These are phyloP conservation scores for Plenodomus biglobosus DNA, from an alignment of 2,329 filamentous ascomycete species.

Conservation along the genomic window DNA sequence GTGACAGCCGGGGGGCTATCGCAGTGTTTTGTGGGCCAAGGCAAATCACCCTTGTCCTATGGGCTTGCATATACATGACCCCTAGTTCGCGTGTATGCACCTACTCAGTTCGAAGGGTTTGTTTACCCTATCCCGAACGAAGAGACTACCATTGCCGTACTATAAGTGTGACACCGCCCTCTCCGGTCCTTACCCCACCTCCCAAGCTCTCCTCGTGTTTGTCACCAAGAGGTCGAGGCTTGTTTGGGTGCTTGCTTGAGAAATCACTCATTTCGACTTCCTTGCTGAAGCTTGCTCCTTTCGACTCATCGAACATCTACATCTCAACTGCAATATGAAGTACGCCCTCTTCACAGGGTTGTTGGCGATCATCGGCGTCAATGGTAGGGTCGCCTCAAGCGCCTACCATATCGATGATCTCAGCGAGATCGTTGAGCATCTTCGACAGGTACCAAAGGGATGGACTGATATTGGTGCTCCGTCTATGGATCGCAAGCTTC, in stretches of 20 bases:
- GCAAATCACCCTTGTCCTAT: neutral
- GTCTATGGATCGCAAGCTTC: constrained; percentile 34
- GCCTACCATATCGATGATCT: constrained; percentile 27
- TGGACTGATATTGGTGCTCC: constrained; percentile 42
- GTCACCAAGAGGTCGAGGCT: neutral
- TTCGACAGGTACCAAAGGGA: constrained; percentile 38
- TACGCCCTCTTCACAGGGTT: constrained; percentile 36
- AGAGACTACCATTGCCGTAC: neutral
- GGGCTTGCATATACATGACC: neutral
- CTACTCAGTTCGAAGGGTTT: neutral
- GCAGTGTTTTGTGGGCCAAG: neutral
- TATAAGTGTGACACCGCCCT: neutral
- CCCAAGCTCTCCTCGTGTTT: neutral
- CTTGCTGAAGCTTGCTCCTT: neutral
- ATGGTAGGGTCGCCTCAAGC: constrained; percentile 21
- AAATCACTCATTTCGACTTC: neutral
- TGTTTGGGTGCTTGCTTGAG: neutral
- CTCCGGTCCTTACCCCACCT: neutral
- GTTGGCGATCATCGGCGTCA: constrained; percentile 34
- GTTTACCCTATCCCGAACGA: neutral
- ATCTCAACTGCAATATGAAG: constrained; percentile 26
- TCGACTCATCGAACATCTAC: constrained; percentile 1
- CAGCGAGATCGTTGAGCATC: constrained; percentile 34
- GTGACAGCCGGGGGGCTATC: neutral
- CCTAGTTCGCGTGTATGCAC: neutral